Conservation (phyloP, 2,329 filamentous ascomycete species). For the Onygenales sp. region DNA sequence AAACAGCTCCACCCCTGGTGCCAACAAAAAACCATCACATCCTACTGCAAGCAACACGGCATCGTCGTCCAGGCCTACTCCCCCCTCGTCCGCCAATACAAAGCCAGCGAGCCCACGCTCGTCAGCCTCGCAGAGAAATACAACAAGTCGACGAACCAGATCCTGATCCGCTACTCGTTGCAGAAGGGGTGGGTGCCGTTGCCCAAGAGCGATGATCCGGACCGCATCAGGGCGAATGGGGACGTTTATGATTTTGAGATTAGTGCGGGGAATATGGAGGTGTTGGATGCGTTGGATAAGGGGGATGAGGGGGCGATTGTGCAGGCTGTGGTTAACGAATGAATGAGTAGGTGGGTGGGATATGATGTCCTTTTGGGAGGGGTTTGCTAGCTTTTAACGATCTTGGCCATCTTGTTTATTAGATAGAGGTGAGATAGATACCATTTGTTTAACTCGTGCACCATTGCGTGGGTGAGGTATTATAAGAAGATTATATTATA, state of each 20-base stretch:
- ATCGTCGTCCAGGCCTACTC: slow-evolving; percentile 47
- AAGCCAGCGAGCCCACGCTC: slow-evolving; percentile 59
- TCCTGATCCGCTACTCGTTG: slow-evolving; percentile 71
- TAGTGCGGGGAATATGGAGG: slow-evolving; percentile 46
- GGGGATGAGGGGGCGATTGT: slow-evolving; percentile 39
- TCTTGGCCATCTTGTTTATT: background rate
- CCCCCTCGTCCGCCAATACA: slow-evolving; percentile 55
- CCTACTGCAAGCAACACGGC: slow-evolving; percentile 43
- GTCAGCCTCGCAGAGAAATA: slow-evolving; percentile 60
- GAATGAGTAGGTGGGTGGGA: slow-evolving; percentile 1
- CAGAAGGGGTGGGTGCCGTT: slow-evolving; percentile 68
- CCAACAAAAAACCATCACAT: slow-evolving; percentile 52
- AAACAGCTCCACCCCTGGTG: slow-evolving; percentile 61
- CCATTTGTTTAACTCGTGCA: background rate
- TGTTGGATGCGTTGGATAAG: slow-evolving; percentile 43
- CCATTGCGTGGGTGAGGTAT: too few species aligned
- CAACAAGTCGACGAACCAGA: slow-evolving; percentile 62
- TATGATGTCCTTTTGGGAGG: background rate
- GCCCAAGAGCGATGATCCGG: slow-evolving; percentile 62
- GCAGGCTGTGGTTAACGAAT: slow-evolving; percentile 37
- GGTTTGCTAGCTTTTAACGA: background rate
- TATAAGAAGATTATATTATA: too few species aligned
- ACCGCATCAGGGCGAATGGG: slow-evolving; percentile 57
- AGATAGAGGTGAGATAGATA: background rate
- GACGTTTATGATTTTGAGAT: slow-evolving; percentile 54